A percentile compares a stretch with the other conserved stretches of the same genome.
These are phyloP conservation scores for Phyllosticta citribraziliensis DNA, from an alignment of 2,329 filamentous ascomycete genomes.

Conservation along the genomic window DNA sequence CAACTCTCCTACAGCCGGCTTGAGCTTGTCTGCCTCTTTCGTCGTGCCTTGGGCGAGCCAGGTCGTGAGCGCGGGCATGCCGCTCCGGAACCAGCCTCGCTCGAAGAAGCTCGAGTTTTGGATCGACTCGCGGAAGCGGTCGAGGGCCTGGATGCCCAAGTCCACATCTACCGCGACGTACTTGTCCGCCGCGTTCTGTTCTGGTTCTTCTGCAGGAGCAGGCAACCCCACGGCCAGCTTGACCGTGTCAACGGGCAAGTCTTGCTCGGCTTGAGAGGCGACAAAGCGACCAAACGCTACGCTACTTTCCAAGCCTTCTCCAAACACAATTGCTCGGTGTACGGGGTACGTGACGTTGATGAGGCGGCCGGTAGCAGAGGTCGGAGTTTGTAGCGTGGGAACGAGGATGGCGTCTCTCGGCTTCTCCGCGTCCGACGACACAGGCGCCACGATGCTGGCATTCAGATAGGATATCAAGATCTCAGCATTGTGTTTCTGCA, in stretches of 20 bases:
- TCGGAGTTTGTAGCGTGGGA: constrained; percentile 59
- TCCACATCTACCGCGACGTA: constrained; percentile 49
- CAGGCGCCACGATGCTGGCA: constrained; percentile 30
- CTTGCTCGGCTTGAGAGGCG: constrained; percentile 23
- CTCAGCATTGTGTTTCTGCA: constrained; percentile 56
- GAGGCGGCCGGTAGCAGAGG: constrained; percentile 52
- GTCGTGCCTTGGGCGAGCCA: constrained; percentile 46
- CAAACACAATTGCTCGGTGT: constrained; percentile 68
- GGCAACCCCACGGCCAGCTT: constrained; percentile 50
- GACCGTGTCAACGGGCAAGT: constrained; percentile 35
- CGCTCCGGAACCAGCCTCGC: constrained; percentile 62
- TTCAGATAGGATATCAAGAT: constrained; percentile 47
- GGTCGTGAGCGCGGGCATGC: constrained; percentile 51
- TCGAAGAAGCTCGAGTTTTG: constrained; percentile 64
- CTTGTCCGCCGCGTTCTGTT: constrained; percentile 13
- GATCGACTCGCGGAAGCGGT: constrained; percentile 58
- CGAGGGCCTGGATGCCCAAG: constrained; percentile 53
- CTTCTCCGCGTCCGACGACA: constrained; percentile 23
- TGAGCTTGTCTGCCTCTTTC: constrained; percentile 39
- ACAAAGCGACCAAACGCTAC: constrained; percentile 40
- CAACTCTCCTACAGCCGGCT: constrained; percentile 55
- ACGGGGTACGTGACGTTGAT: constrained; percentile 70
- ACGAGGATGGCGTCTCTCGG: constrained; percentile 62
- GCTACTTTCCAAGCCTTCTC: constrained; percentile 61
- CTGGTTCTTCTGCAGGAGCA: constrained; percentile 28